Percentiles rank a stretch among this genome's conserved stretches.
Conservation (phyloP, 2,329 filamentous ascomycete genomes). For the Microcyclospora tardicrescens region DNA sequence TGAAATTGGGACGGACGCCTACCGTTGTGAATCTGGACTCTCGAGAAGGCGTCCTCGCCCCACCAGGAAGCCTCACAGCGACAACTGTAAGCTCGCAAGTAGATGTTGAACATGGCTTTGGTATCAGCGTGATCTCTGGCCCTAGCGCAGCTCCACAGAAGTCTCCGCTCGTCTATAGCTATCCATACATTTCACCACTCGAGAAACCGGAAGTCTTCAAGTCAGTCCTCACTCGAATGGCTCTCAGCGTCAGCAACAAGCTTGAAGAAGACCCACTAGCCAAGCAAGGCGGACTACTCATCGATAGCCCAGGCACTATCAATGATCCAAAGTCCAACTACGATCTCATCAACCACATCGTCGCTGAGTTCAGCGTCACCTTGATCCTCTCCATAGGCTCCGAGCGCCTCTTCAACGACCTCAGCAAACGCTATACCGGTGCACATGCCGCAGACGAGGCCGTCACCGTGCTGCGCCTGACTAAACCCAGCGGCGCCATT, state of each 20-base stretch:
- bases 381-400: conserved; percentile 73
- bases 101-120: conserved; percentile 74
- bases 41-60: conserved; percentile 45
- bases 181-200: conserved; percentile 59
- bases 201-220: conserved; percentile 60
- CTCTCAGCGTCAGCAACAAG: conserved; percentile 63
- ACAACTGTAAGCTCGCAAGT: conserved; percentile 78
- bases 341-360: conserved; percentile 69
- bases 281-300: conserved; percentile 62
- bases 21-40: conserved; percentile 75
- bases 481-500: conserved; percentile 76
- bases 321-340: conserved; percentile 52
- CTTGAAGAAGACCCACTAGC: conserved; percentile 62
- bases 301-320: conserved; percentile 67
- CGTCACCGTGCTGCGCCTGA: conserved; percentile 63
- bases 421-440: conserved; percentile 52
- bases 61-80: conserved; percentile 66
- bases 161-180: conserved; percentile 81
- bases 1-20: conserved; percentile 68
- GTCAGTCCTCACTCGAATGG: conserved; percentile 61
- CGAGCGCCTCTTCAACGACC: conserved; percentile 59
- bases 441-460: conserved; percentile 41
- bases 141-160: conserved; percentile 83
- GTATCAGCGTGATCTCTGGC: conserved; percentile 78
- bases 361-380: conserved; percentile 56